Base-by-base conservation (phyloP, 1,139 yeast genomes). In the Diutina mesorugosa region DNA sequence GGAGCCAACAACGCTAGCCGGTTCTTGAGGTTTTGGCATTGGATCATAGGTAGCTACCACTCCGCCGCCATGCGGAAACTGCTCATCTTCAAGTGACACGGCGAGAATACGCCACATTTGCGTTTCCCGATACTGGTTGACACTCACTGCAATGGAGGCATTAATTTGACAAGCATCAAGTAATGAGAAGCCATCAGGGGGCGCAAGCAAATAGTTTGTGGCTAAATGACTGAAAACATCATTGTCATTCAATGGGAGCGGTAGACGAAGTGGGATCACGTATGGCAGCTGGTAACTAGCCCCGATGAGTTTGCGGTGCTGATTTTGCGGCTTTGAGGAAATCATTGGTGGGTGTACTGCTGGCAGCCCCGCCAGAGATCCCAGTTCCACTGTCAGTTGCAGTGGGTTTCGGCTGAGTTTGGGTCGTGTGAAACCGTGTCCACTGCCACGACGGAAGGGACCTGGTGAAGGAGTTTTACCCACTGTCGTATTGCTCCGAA, bases 91-190 rank as follows among this genome's bases (percentile, higher is more conserved):
- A 2, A 86, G 67, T 14, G 85, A 75, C 18, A 78, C 80, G 2
- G 81, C 80, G 3, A 87, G 69, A n/a, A 85, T 75, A 58, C 77
- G 71, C 95, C 95, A 87, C 0, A 84, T 76, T 65, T 85, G 90
- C 56, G 86, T 76, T 56, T 85, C 86, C 57, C 89, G 69, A 58
- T 72, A 74, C 57, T 76, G 69, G 14, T 77, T 76, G 0, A 77
- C 85, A 54, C 75, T 71, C 0, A 77, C 78, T 1, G 91, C 89
- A 3, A 81, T 73, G 45, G 73, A 70, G 0, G 89, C 81, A 65
- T 87, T 87, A 59, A 79, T 70, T 50, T 75, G 71, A 63, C 90
- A 85, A 1, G 79, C 82, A 47, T 81, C 83, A 5, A 72, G 66
- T 14, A 83, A 66, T 30, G 72, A 71, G 62, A 78, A 77, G 0